phyloP scores from a whole-genome alignment of 2,329 filamentous ascomycete species.

The Colletotrichum australisinense region DNA sequence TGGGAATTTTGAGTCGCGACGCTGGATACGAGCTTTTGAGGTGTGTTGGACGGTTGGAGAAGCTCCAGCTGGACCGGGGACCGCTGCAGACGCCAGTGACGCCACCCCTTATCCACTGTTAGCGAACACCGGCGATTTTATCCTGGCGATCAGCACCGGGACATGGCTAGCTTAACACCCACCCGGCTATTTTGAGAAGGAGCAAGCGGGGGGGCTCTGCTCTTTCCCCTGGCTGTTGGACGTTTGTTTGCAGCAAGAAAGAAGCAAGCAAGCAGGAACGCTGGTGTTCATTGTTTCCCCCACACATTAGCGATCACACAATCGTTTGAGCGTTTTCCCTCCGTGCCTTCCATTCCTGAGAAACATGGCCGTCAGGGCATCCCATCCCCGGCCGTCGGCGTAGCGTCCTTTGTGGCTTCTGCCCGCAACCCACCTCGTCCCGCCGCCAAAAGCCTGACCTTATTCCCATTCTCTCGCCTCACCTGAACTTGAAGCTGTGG shows the following conservation, averaged over 20 bases:
- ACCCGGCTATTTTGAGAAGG: slow-evolving; percentile 16
- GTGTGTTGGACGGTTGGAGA: neutral
- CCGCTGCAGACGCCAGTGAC: slow-evolving; percentile 24
- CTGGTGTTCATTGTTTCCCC: neutral
- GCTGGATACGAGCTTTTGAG: slow-evolving; percentile 20
- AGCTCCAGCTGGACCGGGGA: slow-evolving; percentile 19
- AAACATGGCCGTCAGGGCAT: neutral
- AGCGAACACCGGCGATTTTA: slow-evolving; percentile 3
- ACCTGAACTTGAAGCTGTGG: slow-evolving; percentile 33
- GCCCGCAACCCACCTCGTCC: neutral
- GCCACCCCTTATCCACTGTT: slow-evolving; percentile 20
- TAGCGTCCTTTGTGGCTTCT: neutral
- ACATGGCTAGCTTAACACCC: slow-evolving; percentile 13
- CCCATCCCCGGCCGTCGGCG: slow-evolving; percentile 7
- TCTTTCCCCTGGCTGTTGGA: neutral
- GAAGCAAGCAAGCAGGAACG: neutral
- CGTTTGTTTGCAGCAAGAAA: slow-evolving; percentile 14
- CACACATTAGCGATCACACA: neutral
- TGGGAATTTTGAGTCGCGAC: neutral
- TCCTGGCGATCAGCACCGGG: slow-evolving; percentile 26
- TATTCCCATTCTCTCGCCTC: slow-evolving; percentile 4
- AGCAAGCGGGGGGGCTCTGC: neutral
- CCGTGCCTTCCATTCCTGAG: neutral
- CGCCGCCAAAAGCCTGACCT: neutral
- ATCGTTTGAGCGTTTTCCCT: neutral